These are phyloP conservation scores for Pseudogymnoascus pannorum DNA, from an alignment of 2,329 filamentous ascomycete genomes.

Conservation along the genomic window DNA sequence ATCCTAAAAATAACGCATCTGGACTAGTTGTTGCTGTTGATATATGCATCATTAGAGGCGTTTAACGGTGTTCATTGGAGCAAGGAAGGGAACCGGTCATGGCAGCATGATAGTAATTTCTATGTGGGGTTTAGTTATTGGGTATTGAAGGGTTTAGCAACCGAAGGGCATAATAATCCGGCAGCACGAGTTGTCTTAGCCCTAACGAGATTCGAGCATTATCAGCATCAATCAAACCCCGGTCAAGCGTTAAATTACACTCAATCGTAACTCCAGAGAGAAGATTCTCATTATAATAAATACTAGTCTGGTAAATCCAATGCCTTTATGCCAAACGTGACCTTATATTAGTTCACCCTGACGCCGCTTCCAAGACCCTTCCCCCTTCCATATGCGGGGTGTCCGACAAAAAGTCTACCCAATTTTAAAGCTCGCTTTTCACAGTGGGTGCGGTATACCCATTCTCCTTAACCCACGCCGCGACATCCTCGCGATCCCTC, in stretches of 20 bases:
- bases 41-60: not conserved
- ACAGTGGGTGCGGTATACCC: constrained; percentile 39
- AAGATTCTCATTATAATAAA: constrained; percentile 5
- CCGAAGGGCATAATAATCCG: not conserved
- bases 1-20: constrained; percentile 39
- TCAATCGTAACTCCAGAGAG: not conserved
- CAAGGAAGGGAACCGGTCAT: not conserved
- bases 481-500: constrained; percentile 72
- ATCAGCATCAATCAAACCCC: not conserved
- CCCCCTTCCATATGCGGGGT: not conserved
- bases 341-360: constrained; percentile 2
- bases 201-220: not conserved
- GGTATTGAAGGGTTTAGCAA: not conserved
- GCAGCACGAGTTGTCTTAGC: not conserved
- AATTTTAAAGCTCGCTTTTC: constrained; percentile 26
- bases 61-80: not conserved
- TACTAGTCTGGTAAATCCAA: not conserved
- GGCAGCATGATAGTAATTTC: not conserved
- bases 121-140: not conserved
- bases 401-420: not conserved
- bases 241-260: not conserved
- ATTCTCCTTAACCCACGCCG: constrained; percentile 60
- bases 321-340: constrained; percentile 1
- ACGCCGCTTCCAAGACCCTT: not conserved
- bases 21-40: not conserved